Conservation (phyloP, 306 rosid species). For the Oemleria cerasiformis region DNA sequence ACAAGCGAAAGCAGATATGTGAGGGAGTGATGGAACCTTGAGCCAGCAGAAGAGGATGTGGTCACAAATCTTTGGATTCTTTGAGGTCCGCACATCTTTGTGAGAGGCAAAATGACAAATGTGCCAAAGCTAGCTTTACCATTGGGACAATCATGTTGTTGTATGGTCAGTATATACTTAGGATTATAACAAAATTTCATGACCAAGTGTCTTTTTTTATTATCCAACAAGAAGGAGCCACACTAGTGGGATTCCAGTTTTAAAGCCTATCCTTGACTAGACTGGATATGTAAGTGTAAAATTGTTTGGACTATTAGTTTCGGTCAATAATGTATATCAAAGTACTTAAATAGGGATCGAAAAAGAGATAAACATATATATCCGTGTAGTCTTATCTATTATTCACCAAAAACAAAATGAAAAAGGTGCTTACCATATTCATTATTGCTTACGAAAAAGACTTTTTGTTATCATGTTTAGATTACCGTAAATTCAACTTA, state of each 20-base stretch:
- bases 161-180: neutral
- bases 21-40: constrained; percentile 33
- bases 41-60: constrained; percentile 41
- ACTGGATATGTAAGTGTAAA: neutral
- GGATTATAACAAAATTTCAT: neutral
- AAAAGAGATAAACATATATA: too few relatives aligned
- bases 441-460: too few relatives aligned
- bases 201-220: neutral
- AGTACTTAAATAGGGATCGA: too few relatives aligned
- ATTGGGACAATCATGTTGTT: neutral
- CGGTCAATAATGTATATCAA: too few relatives aligned
- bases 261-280: neutral
- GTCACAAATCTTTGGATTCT: constrained; percentile 35
- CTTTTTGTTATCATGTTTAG: too few relatives aligned
- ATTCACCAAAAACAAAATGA: too few relatives aligned
- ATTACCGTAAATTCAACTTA: too few relatives aligned
- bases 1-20: constrained; percentile 34
- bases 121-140: constrained; percentile 4
- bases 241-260: constrained; percentile 16
- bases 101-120: constrained; percentile 27
- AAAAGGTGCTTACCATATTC: too few relatives aligned
- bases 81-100: constrained; percentile 30
- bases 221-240: constrained; percentile 1
- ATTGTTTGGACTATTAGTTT: neutral
- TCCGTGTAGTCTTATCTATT: too few relatives aligned